Base-by-base conservation (phyloP, 2,329 filamentous ascomycete species). In the Clonostachys rhizophaga region DNA sequence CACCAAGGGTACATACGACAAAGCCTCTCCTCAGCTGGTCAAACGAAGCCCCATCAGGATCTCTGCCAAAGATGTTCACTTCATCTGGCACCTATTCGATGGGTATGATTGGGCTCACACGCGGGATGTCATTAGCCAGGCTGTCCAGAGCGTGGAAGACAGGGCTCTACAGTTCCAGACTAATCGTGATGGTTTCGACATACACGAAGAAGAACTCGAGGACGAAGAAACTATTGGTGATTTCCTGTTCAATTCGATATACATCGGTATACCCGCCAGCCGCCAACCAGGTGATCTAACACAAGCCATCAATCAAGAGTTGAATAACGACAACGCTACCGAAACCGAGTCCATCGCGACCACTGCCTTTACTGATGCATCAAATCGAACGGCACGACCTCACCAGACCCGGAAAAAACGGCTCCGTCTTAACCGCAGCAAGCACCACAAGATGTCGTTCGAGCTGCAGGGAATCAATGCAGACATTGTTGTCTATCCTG, bases 31-130 rank as follows among this genome's bases (percentile, higher is more conserved):
- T 44, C 64, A 70, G 10, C 82, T 85, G 51, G 71, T 84, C 9
- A 74, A 76, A 37, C 75, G 75, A 46, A 89, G 86, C 51, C 89
- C 92, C 6, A 68, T 99, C 13, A 84, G 83, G 52, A 75, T 96
- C 4, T 83, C 83, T 6, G 78, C 97, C 14, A 84, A 89, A 24
- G 90, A 96, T 59, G 85, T 96, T 6, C 90, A 97, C 61, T 72
- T 96, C 45, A 96, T 97, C 50, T 99, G 94, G 94, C 95, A 99
- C 59, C 72, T 99, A 2, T 96, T 94, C 64, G 94, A 99, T 70
- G 94, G 94, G 2, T 99, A 96, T 62, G 95, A 99, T 66, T 99
- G 95, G 95, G 81, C 85, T 55, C 79, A 82, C 40, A 99, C 95
- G 1, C 81, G 92, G 40, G 87, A 94, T 52, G 82, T 86, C 5